Conservation (phyloP, 2,329 filamentous ascomycete species). For the Leptographium flavum region DNA sequence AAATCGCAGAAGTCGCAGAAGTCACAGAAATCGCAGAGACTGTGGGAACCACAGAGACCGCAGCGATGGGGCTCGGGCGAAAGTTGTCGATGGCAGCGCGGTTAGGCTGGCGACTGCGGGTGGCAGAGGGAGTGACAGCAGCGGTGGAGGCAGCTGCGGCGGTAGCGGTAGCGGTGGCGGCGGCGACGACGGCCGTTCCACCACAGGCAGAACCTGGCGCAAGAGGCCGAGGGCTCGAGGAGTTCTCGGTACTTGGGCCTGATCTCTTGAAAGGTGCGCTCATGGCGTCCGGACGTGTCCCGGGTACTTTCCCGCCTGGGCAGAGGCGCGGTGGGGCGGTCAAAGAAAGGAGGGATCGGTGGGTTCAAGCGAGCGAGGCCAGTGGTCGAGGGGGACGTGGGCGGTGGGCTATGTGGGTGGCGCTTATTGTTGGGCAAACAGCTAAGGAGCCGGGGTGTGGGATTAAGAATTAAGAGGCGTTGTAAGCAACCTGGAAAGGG, state of each 20-base stretch:
- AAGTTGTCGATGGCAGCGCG: neutral
- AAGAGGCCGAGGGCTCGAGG: constrained; percentile 4
- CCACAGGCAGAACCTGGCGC: neutral
- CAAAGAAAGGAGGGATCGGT: neutral
- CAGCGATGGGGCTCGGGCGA: constrained; percentile 5
- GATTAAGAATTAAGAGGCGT: neutral
- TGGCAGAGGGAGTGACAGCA: constrained; percentile 2
- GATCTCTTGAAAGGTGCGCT: constrained; percentile 5
- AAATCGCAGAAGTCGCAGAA: too few species aligned
- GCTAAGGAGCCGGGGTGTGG: neutral
- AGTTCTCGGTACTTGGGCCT: constrained; percentile 11
- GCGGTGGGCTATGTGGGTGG: constrained; percentile 1
- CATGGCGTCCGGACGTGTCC: constrained; percentile 2
- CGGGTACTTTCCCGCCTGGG: constrained; percentile 1
- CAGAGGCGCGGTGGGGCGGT: neutral
- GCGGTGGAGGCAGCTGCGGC: neutral
- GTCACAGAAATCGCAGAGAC: too few species aligned
- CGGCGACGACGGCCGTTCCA: neutral
- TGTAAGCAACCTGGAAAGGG: neutral
- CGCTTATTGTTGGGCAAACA: constrained; percentile 3
- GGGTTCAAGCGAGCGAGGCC: neutral
- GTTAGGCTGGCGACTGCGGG: neutral
- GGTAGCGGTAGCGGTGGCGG: neutral
- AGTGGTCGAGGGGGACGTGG: neutral
- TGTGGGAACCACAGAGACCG: too few species aligned